phyloP scores from a whole-genome alignment of 2,329 filamentous ascomycete species.

The Diaporthe helianthi region DNA sequence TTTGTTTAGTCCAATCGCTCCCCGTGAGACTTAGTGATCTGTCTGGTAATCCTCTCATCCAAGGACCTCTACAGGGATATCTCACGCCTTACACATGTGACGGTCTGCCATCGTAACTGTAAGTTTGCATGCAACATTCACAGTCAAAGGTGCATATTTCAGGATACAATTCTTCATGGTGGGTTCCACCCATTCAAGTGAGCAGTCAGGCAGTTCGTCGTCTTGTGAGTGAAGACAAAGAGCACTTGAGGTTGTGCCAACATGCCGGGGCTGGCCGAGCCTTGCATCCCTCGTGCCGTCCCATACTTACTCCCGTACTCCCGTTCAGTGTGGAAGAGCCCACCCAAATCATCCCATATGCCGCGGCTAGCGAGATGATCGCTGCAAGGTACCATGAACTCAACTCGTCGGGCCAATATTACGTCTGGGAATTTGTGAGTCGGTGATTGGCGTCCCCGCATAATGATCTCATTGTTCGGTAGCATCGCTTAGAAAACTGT shows the following conservation, averaged over 20 bases:
- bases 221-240: background rate
- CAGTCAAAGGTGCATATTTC: background rate
- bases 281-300: too few relatives aligned
- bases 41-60: too few relatives aligned
- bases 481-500: background rate
- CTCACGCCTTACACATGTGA: too few relatives aligned
- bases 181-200: background rate
- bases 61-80: too few relatives aligned
- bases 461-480: constrained; percentile 21
- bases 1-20: too few relatives aligned
- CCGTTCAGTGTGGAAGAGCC: too few relatives aligned
- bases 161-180: too few relatives aligned
- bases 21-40: too few relatives aligned
- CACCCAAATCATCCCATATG: background rate
- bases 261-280: background rate
- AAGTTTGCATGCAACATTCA: too few relatives aligned
- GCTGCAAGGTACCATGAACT: constrained; percentile 14
- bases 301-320: too few relatives aligned
- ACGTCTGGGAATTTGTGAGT: background rate
- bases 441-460: constrained; percentile 5
- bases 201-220: background rate
- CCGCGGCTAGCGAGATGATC: constrained; percentile 13
- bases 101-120: too few relatives aligned
- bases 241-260: background rate
- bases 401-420: background rate